These are phyloP conservation scores for Parastagonospora avenae DNA, from an alignment of 2,329 filamentous ascomycete species.

Conservation along the genomic window DNA sequence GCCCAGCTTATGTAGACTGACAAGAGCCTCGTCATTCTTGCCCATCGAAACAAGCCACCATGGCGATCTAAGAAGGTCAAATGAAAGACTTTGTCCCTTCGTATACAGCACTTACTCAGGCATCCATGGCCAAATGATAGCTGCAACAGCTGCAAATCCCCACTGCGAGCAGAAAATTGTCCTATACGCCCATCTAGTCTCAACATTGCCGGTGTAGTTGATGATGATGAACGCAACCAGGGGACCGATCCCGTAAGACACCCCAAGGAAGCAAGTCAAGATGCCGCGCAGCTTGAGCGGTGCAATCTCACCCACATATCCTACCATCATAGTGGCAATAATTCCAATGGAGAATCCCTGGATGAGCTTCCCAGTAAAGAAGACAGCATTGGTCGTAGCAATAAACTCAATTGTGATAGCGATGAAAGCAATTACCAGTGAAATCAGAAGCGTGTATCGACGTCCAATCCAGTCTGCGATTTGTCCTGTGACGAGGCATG, in stretches of 20 bases:
- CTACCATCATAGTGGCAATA: conserved; percentile 43
- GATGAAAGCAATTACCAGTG: conserved; percentile 43
- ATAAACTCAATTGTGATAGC: conserved; percentile 49
- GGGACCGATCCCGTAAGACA: conserved; percentile 47
- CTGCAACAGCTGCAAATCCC: conserved; percentile 44
- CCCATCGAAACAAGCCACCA: conserved; percentile 73
- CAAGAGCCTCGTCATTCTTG: conserved; percentile 62
- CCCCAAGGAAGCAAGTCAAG: conserved; percentile 43
- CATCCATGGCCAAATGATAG: conserved; percentile 22
- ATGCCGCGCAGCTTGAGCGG: conserved; percentile 46
- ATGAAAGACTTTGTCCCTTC: not conserved
- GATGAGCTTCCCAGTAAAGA: conserved; percentile 50
- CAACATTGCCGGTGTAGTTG: conserved; percentile 37
- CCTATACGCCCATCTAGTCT: conserved; percentile 49
- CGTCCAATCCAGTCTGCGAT: conserved; percentile 45
- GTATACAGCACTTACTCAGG: conserved; percentile 14
- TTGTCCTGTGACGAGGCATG: conserved; percentile 34
- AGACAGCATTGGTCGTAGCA: conserved; percentile 46
- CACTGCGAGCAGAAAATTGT: conserved; percentile 48
- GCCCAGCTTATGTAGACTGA: conserved; percentile 14
- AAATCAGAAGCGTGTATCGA: conserved; percentile 36
- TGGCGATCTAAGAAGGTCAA: conserved; percentile 51
- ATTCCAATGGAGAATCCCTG: conserved; percentile 49
- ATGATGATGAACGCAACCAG: conserved; percentile 34
- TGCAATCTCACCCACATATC: conserved; percentile 45